Evolutionary conservation across 768 basidiomycete genomes (phyloP), one percentile per base, ranked within the genome.

Genomic region (Tubosaeta sp.): DNA sequence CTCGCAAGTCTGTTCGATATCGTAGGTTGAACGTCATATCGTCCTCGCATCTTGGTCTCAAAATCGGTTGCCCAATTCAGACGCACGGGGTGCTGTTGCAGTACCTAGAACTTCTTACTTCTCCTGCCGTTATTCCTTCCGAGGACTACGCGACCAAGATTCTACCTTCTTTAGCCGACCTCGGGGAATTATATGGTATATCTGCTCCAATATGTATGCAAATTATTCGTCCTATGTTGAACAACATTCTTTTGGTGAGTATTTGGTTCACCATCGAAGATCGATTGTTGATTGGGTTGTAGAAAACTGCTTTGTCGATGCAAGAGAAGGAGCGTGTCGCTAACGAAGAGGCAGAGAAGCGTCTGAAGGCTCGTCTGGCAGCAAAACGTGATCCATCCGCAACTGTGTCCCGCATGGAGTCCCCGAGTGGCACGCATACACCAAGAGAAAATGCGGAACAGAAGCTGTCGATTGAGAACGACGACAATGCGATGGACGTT

Each of bases 131-230:
- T 11, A 71, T 95, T 19, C 63, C 80, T 14, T 70, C 85, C 0
- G 76, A 84, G 49, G 87, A 90, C 48, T 94, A 94, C 60, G 81
- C 84, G 16, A 77, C 77, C 38, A 82, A 79, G 59, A 73, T 91
- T 21, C 70, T 94, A 6, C 94, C 95, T 5, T 71, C 88, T 16
- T 72, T 96, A 10, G 70, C 72, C 2, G 86, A 90, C 25, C 77
- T 98, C 9, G 84, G 84, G 46, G 74, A 79, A 46, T 75, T 77
- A 34, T 98, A 87, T 68, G 89, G 87, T 7, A 82, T 99, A 40
- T 82, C 84, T 52, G 82, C 88, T 32, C 81, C 89, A 12, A 85
- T 96, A 49, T 91, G 93, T 47, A 96, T 98, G 90, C 92, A 94
- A 64, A 86, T 98, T 51, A 79, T 91, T 34, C 82, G 96, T 14